Percentiles rank a stretch among this genome's conserved stretches.
These are phyloP conservation scores for Diplotaxis tenuifolia DNA, from an alignment of 345 rosid species.

Conservation along the genomic window DNA sequence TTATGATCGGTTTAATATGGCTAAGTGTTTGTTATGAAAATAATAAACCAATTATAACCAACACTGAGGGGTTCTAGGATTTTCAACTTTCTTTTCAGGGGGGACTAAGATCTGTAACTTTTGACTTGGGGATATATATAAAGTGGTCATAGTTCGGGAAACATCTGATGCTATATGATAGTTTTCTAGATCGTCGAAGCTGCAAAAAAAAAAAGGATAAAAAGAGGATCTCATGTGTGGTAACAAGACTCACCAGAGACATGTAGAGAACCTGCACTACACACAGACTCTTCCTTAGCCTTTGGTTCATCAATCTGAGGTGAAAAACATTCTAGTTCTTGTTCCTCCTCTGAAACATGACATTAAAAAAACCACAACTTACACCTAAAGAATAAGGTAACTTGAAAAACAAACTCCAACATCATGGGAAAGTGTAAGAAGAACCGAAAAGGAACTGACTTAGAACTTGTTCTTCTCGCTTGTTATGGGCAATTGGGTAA, in stretches of 20 bases:
- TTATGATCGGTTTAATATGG: too few species aligned
- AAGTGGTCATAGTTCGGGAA: too few species aligned
- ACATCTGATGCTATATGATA: too few species aligned
- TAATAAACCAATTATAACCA: too few species aligned
- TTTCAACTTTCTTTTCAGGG: too few species aligned
- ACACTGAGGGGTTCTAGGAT: too few species aligned
- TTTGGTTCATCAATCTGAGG: slow-evolving; percentile 50
- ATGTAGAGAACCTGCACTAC: slow-evolving; percentile 10
- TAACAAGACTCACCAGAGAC: slow-evolving; percentile 25
- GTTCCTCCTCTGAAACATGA: slow-evolving; percentile 61
- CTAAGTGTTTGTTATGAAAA: too few species aligned
- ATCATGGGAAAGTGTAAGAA: not conserved
- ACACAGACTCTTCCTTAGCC: slow-evolving; percentile 28
- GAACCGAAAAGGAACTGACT: slow-evolving; percentile 43
- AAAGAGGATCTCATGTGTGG: slow-evolving; percentile 5
- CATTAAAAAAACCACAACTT: slow-evolving; percentile 7
- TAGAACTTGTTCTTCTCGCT: slow-evolving; percentile 49
- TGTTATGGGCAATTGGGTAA: slow-evolving; percentile 57
- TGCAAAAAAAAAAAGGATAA: not conserved
- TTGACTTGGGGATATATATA: too few species aligned
- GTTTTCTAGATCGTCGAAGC: too few species aligned
- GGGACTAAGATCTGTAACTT: too few species aligned
- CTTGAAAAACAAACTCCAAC: not conserved
- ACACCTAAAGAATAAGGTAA: not conserved
- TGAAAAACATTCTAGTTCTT: slow-evolving; percentile 34